phyloP scores from a whole-genome alignment of 345 rosid species.

The Ricinus communis region DNA sequence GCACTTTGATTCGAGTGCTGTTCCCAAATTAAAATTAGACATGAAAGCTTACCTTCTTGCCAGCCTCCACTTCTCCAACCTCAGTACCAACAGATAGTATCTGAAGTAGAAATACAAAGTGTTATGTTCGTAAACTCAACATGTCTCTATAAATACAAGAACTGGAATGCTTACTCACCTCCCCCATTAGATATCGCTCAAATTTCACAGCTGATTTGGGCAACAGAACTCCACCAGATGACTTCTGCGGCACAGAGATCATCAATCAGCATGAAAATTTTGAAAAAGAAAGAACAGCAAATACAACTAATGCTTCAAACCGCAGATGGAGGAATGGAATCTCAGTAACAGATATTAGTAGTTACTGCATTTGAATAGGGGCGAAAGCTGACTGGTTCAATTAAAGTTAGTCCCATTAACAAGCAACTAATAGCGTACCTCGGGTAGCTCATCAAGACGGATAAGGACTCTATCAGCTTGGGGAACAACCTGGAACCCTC shows the following conservation, averaged over 20 bases:
- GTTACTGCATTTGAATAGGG: no score
- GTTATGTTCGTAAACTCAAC: background rate
- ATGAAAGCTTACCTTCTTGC: conserved; percentile 63
- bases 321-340: no score
- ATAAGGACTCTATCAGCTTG: conserved; percentile 91
- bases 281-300: background rate
- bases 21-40: background rate
- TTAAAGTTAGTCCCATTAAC: no score
- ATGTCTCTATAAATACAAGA: background rate
- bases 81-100: conserved; percentile 72
- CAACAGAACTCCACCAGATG: conserved; percentile 83
- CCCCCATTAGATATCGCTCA: conserved; percentile 80
- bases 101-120: conserved; percentile 28
- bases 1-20: no score
- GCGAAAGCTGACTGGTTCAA: no score
- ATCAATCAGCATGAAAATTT: conserved; percentile 12
- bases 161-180: conserved; percentile 43
- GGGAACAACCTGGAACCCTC: conserved; percentile 69
- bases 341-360: no score
- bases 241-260: conserved; percentile 49
- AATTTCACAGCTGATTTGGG: conserved; percentile 92
- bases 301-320: no score
- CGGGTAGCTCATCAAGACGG: conserved; percentile 75
- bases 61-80: conserved; percentile 60
- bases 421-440: no score